Evolutionary conservation across 2,329 filamentous ascomycete genomes (phyloP).

Genomic region (Incumbomyces delicatus): DNA sequence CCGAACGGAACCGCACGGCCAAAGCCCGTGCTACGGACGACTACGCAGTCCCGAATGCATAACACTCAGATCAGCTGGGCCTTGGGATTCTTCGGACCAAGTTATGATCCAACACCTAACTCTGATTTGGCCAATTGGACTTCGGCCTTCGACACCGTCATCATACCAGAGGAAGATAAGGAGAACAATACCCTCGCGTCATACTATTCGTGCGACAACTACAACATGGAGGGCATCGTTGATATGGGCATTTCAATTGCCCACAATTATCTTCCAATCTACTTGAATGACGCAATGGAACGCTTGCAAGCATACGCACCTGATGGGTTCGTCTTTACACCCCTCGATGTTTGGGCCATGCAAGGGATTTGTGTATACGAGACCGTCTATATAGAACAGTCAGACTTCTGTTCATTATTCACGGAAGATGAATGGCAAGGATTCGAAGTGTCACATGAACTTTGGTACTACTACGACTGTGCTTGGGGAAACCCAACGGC

Average conservation of each 20-base stretch:
- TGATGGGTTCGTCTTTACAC: constrained; percentile 38
- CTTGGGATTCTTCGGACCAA: constrained; percentile 44
- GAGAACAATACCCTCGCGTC: constrained; percentile 46
- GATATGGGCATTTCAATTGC: constrained; percentile 30
- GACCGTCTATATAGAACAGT: too few relatives aligned
- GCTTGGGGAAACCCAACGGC: constrained; percentile 41
- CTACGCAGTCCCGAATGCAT: constrained; percentile 44
- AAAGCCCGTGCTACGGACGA: constrained; percentile 45
- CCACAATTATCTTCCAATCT: constrained; percentile 35
- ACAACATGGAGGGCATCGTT: constrained; percentile 25
- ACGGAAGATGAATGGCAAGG: too few relatives aligned
- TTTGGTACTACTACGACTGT: constrained; percentile 41
- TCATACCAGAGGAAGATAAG: constrained; percentile 41
- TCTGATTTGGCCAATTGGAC: constrained; percentile 32
- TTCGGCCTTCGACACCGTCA: constrained; percentile 35
- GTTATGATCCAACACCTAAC: constrained; percentile 27
- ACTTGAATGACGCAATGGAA: constrained; percentile 35
- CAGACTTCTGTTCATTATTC: too few relatives aligned
- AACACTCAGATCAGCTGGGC: constrained; percentile 47
- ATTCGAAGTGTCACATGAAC: constrained; percentile 41
- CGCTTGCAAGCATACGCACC: constrained; percentile 41
- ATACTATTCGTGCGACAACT: constrained; percentile 39
- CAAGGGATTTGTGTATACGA: constrained; percentile 47
- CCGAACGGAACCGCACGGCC: constrained; percentile 38
- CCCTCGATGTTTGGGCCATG: constrained; percentile 43